Conservation (phyloP, 2,329 filamentous ascomycete genomes). For the Aspergillus fumigatus region DNA sequence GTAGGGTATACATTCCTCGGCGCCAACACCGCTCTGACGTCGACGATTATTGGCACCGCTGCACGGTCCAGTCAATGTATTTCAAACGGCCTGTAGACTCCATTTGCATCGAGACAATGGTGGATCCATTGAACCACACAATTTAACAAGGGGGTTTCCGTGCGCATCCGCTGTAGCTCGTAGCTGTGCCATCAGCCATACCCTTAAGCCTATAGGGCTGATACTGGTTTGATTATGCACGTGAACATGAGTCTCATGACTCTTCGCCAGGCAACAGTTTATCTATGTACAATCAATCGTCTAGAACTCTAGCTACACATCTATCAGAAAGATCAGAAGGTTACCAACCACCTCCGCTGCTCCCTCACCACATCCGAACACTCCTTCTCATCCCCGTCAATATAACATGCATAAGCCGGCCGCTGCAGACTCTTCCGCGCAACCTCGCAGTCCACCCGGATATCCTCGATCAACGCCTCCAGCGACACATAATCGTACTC, state of each 20-base stretch:
- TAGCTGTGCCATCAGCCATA: too few species aligned
- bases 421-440: slow-evolving; percentile 68
- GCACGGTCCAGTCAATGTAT: background rate
- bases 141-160: background rate
- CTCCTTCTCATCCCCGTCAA: slow-evolving; percentile 28
- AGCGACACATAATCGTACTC: slow-evolving; percentile 83
- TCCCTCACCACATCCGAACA: slow-evolving; percentile 26
- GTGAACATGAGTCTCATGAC: background rate
- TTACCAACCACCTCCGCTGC: slow-evolving; percentile 31
- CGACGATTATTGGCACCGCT: slow-evolving; percentile 15
- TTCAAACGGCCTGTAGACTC: background rate
- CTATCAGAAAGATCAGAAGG: slow-evolving; percentile 17
- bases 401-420: slow-evolving; percentile 51
- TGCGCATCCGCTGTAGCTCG: background rate
- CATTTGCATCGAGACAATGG: background rate
- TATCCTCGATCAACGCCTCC: slow-evolving; percentile 83
- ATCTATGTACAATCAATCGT: background rate
- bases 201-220: background rate
- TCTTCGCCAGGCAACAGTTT: background rate
- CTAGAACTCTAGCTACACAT: too few species aligned
- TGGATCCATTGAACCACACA: background rate
- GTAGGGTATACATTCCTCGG: background rate
- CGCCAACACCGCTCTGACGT: slow-evolving; percentile 15
- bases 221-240: background rate
- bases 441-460: slow-evolving; percentile 81